A percentile compares a stretch with the other conserved stretches of the same genome.
Evolutionary conservation across 73 alveolate species (phyloP).

Genomic region (Diophrys sp.): DNA sequence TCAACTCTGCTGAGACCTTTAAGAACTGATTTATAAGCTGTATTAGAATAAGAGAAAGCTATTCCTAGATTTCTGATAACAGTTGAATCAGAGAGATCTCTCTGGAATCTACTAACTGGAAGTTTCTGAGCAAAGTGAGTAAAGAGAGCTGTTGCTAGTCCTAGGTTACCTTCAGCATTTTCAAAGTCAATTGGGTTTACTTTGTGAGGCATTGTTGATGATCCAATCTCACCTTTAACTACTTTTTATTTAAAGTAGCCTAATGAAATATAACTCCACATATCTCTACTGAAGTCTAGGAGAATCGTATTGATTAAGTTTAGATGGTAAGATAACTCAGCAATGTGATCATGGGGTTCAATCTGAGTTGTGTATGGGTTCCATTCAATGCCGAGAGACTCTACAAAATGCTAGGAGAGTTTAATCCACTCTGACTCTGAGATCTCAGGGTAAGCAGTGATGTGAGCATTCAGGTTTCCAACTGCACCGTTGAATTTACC

Average conservation of each 20-base stretch:
- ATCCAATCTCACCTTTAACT: constrained; percentile 83
- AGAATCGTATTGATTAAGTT: constrained; percentile 69
- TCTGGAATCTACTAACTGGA: constrained; percentile 82
- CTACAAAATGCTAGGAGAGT: constrained; percentile 69
- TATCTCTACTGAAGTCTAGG: constrained; percentile 81
- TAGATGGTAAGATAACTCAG: constrained; percentile 51
- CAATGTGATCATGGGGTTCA: constrained; percentile 89
- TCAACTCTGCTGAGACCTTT: constrained; percentile 79
- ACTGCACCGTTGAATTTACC: constrained; percentile 96
- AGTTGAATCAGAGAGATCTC: constrained; percentile 92
- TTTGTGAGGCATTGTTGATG: constrained; percentile 95
- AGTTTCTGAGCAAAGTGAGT: constrained; percentile 73
- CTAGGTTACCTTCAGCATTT: constrained; percentile 92
- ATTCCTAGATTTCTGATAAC: constrained; percentile 88
- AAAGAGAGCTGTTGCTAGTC: constrained; percentile 72
- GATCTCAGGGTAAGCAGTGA: constrained; percentile 79
- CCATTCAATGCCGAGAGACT: constrained; percentile 71
- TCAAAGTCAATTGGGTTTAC: constrained; percentile 92
- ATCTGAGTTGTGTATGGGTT: constrained; percentile 91
- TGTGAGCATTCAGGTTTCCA: constrained; percentile 90
- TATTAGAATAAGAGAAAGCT: constrained; percentile 68
- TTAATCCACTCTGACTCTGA: constrained; percentile 86
- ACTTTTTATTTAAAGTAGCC: constrained; percentile 74
- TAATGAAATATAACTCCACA: constrained; percentile 82
- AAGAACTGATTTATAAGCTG: constrained; percentile 60